Conservation (phyloP, 2,329 filamentous ascomycete species). For the Venturia nashicola region DNA sequence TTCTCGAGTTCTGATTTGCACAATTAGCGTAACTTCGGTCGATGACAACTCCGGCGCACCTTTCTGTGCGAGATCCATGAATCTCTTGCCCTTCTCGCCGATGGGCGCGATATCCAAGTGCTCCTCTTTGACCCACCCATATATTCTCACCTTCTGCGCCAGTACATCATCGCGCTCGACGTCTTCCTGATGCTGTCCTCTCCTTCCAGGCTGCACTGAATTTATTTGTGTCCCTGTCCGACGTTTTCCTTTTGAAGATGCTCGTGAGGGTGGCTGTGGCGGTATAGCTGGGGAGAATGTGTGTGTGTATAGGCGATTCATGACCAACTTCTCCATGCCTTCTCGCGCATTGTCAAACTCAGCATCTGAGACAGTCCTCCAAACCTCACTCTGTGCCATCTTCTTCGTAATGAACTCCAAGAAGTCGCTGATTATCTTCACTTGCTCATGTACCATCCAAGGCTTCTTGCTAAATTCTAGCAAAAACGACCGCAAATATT, state of each 20-base stretch:
- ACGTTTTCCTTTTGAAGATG: slow-evolving; percentile 47
- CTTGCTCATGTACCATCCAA: slow-evolving; percentile 99
- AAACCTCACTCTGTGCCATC: slow-evolving; percentile 95
- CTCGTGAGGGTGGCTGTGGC: slow-evolving; percentile 60
- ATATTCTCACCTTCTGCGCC: slow-evolving; percentile 92
- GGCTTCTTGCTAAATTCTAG: slow-evolving; percentile 93
- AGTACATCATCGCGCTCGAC: slow-evolving; percentile 94
- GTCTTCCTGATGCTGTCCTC: slow-evolving; percentile 95
- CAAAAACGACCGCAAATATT: slow-evolving; percentile 88
- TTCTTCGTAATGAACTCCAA: slow-evolving; percentile 94
- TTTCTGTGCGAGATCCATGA: slow-evolving; percentile 80
- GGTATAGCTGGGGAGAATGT: slow-evolving; percentile 94
- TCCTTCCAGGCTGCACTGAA: slow-evolving; percentile 61
- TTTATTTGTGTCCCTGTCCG: slow-evolving; percentile 36
- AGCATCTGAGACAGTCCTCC: slow-evolving; percentile 87
- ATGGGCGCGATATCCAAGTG: slow-evolving; percentile 86
- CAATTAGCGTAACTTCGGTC: background rate
- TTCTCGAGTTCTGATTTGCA: slow-evolving; percentile 66
- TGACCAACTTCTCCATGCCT: slow-evolving; percentile 98
- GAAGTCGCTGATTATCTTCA: slow-evolving; percentile 97
- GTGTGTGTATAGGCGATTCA: slow-evolving; percentile 92
- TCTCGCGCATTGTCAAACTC: slow-evolving; percentile 98
- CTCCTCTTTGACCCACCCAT: slow-evolving; percentile 85
- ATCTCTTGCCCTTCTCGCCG: slow-evolving; percentile 75
- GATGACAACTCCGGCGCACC: slow-evolving; percentile 32